A percentile compares a stretch with the other conserved stretches of the same genome.
phyloP scores from a whole-genome alignment of 768 basidiomycete genomes.

The Pleurotus eryngii region DNA sequence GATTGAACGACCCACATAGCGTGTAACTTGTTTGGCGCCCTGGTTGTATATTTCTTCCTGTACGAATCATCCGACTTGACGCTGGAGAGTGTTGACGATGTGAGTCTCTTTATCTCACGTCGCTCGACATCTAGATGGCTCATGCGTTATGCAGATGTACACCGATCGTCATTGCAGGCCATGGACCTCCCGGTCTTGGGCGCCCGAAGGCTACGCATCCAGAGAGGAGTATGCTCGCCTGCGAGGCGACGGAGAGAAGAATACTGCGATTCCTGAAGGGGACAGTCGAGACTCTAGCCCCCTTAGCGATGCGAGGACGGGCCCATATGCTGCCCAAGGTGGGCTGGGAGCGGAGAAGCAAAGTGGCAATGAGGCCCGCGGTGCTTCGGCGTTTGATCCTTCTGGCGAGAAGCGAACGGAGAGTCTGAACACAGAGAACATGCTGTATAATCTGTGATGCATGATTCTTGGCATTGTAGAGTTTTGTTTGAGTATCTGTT shows the following conservation, averaged over 20 bases:
- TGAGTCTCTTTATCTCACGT: conserved; percentile 20
- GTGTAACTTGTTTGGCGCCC: conserved; percentile 57
- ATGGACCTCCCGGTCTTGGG: conserved; percentile 63
- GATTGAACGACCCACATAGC: conserved; percentile 19
- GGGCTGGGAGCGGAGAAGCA: no score
- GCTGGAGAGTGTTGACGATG: conserved; percentile 61
- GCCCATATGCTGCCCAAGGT: no score
- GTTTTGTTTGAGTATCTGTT: no score
- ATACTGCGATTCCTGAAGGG: not conserved
- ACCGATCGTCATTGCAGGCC: conserved; percentile 60
- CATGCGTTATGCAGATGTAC: conserved; percentile 47
- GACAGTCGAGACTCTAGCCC: no score
- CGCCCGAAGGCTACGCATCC: conserved; percentile 49
- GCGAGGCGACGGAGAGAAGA: not conserved
- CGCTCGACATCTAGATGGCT: not conserved
- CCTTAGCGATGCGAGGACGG: no score
- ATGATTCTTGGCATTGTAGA: no score
- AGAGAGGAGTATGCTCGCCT: conserved; percentile 30
- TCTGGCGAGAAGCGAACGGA: no score
- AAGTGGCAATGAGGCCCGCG: no score
- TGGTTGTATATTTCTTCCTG: conserved; percentile 69
- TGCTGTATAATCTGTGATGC: no score
- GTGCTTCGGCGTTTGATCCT: no score
- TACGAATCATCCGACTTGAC: conserved; percentile 70
- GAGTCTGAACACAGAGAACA: no score